Evolutionary conservation across 768 basidiomycete genomes (phyloP), one percentile per base, ranked within the genome.

Genomic region (Naganishia vishniacii): DNA sequence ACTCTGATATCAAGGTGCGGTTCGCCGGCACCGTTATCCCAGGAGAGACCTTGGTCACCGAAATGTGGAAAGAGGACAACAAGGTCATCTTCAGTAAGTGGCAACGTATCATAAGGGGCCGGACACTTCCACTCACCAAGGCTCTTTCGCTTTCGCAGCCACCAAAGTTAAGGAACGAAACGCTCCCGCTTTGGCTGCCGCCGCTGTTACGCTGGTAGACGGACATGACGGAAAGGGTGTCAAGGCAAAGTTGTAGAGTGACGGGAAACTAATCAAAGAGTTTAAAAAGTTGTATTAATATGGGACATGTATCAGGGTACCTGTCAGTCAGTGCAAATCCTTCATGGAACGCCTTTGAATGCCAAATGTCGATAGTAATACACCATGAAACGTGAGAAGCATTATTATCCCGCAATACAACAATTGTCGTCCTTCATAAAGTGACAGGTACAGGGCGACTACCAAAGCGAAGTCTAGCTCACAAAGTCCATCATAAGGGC

Each of bases 21-120:
- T 94, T 98, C 77, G 84, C 88, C 0, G 91, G 91, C 3, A 85
- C 90, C 1, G 91, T 98, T 25, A 93, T 87, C 74, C 95, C 94
- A 1, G 94, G 93, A 0, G 92, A 98, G 78, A 98, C 94, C 1
- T 82, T 98, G 59, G 81, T 91, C 15, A 99, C 94, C 0, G 86
- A 90, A 75, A 97, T 98, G 94, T 99, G 95, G 95, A 95, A 92
- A 76, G 91, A 95, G 70, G 89, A 87, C 2, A 78, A 82, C 66
- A 95, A 86, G 78, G 86, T 98, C 61, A 85, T 97, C 53, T 99
- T 99, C 77, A 80, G 91, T 95, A 70, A 75, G 90, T 83, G 0
- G 6, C n/a, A 29, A n/a, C 9, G 15, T 2, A 37, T 31, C 16
- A 18, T n/a, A 15, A 44, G n/a, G n/a, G 23, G 37, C 13, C 7